These are phyloP conservation scores for Periconia sp. DNA, from an alignment of 2,329 filamentous ascomycete genomes.

Conservation along the genomic window DNA sequence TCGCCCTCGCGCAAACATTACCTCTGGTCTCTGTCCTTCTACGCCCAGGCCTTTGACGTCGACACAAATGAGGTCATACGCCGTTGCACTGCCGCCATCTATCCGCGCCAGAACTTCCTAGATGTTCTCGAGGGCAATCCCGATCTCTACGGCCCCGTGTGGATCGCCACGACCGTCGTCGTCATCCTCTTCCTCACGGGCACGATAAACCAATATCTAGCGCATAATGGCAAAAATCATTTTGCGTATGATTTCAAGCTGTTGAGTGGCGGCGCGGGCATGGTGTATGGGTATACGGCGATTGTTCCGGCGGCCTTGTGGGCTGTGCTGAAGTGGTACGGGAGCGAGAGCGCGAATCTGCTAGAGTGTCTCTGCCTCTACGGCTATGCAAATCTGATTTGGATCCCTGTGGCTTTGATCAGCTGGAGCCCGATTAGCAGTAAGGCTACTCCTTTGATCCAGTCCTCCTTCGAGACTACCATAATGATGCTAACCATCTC, in stretches of 20 bases:
- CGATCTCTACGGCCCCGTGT: conserved; percentile 95
- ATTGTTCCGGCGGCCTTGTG: conserved; percentile 85
- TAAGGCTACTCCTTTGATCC: conserved; percentile 33
- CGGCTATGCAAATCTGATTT: conserved; percentile 95
- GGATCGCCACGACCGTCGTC: conserved; percentile 98
- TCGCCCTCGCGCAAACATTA: conserved; percentile 69
- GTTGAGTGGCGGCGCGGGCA: conserved; percentile 85
- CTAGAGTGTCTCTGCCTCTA: conserved; percentile 96
- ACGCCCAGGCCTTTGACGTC: conserved; percentile 98
- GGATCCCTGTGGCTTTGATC: conserved; percentile 92
- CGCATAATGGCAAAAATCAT: conserved; percentile 67
- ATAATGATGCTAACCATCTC: neutral
- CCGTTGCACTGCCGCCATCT: conserved; percentile 87
- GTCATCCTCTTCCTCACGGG: conserved; percentile 94
- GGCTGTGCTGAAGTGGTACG: conserved; percentile 91
- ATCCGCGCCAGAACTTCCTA: conserved; percentile 91
- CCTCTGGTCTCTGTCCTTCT: conserved; percentile 92
- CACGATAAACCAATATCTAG: conserved; percentile 90
- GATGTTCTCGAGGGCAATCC: conserved; percentile 97
- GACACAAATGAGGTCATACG: conserved; percentile 88
- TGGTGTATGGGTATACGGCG: conserved; percentile 91
- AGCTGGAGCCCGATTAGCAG: conserved; percentile 83
- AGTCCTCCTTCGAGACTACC: neutral
- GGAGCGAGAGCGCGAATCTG: conserved; percentile 88
- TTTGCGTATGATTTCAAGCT: conserved; percentile 93